Percentiles rank a stretch among this genome's conserved stretches.
Conservation (phyloP, 2,329 filamentous ascomycete species). For the Diaporthe sp. region DNA sequence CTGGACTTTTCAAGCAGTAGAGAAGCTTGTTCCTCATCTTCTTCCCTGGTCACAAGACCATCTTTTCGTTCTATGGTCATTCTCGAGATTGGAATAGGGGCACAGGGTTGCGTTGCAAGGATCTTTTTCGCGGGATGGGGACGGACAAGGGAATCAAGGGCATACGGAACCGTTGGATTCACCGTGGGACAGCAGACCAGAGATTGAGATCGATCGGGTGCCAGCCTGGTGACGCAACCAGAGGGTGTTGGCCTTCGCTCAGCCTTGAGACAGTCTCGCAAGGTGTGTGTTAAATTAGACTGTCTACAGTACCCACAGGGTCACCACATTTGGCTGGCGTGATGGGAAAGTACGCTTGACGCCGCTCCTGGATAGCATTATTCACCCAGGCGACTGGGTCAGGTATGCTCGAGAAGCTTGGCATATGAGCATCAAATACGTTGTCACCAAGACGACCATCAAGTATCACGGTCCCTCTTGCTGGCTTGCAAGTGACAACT, state of each 20-base stretch:
- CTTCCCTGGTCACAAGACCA: conserved; percentile 10
- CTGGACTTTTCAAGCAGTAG: conserved; percentile 24
- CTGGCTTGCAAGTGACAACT: conserved; percentile 7
- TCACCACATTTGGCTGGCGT: conserved; percentile 9
- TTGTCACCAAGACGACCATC: conserved; percentile 11
- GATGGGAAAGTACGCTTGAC: background rate
- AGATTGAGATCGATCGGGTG: conserved; percentile 29
- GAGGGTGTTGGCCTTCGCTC: conserved; percentile 2
- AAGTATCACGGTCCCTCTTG: background rate
- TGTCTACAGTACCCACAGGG: conserved; percentile 20
- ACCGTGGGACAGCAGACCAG: conserved; percentile 21
- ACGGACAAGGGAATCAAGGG: conserved; percentile 19
- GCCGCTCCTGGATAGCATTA: conserved; percentile 17
- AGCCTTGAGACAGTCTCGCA: background rate
- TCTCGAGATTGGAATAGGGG: conserved; percentile 22
- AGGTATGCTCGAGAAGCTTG: conserved; percentile 19
- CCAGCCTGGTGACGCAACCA: conserved; percentile 5
- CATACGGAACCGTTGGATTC: conserved; percentile 20
- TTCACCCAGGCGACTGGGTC: background rate
- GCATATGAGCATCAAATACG: conserved; percentile 6
- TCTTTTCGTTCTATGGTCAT: background rate
- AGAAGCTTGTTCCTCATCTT: conserved; percentile 12
- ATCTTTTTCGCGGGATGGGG: background rate
- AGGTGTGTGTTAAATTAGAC: conserved; percentile 35
- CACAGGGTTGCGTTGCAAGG: conserved; percentile 14